phyloP scores from a whole-genome alignment of 345 rosid genomes.

The Syzygium aromaticum region DNA sequence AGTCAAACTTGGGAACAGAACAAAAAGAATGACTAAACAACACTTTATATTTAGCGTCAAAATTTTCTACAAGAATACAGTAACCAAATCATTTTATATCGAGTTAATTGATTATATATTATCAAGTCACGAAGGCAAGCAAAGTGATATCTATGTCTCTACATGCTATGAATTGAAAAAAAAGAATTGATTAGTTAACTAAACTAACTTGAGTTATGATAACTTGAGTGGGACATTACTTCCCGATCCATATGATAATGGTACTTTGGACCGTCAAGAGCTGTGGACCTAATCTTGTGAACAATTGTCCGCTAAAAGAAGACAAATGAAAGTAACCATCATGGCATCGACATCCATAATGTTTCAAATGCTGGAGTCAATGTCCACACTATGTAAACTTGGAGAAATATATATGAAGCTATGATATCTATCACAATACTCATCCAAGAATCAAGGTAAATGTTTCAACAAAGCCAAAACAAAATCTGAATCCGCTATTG shows the following conservation, averaged over 20 bases:
- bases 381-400: background rate
- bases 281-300: background rate
- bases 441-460: no score
- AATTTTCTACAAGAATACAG: background rate
- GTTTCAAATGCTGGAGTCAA: background rate
- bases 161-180: background rate
- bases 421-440: background rate
- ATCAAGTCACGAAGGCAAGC: background rate
- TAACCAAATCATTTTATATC: accelerated
- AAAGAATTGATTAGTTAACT: background rate
- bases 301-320: background rate
- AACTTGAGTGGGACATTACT: background rate
- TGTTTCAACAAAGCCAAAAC: no score
- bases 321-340: background rate
- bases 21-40: background rate
- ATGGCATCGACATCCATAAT: accelerated
- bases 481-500: no score
- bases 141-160: background rate
- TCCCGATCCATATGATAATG: background rate
- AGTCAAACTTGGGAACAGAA: no score
- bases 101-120: background rate
- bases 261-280: accelerated
- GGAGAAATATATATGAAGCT: no score
- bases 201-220: background rate
- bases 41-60: background rate